phyloP scores from a whole-genome alignment of 139 green algal genomes.

The Auxenochlorella pyrenoidosa region DNA sequence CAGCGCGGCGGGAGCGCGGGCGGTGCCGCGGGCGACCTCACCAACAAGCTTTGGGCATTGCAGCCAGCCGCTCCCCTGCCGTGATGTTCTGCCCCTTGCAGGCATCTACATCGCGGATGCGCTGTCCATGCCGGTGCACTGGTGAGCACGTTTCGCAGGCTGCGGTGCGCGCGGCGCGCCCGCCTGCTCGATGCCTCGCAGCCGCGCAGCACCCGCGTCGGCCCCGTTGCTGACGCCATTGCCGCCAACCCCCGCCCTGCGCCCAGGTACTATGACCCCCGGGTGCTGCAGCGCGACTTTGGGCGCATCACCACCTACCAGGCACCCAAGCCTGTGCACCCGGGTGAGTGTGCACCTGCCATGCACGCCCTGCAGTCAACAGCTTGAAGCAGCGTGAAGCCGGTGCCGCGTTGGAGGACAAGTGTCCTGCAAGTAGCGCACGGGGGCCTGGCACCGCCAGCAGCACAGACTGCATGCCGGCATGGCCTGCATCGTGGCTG shows the following conservation, averaged over 20 bases:
- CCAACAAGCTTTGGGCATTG: background rate
- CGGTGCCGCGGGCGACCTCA: too few relatives aligned
- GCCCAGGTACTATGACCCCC: constrained; percentile 7
- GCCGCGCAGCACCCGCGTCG: background rate
- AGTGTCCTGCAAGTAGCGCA: too few relatives aligned
- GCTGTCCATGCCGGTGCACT: constrained; percentile 33
- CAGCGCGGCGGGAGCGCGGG: too few relatives aligned
- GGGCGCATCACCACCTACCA: constrained; percentile 29
- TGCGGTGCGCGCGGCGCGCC: background rate
- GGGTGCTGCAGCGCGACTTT: constrained; percentile 6
- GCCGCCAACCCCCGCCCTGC: background rate
- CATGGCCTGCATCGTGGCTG: too few relatives aligned
- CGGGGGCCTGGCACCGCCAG: too few relatives aligned
- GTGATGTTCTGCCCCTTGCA: background rate
- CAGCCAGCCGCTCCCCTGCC: background rate
- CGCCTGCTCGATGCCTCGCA: background rate
- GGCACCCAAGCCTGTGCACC: constrained; percentile 22
- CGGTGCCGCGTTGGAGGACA: too few relatives aligned
- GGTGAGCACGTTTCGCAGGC: background rate
- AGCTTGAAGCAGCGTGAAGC: too few relatives aligned
- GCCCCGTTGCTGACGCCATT: background rate
- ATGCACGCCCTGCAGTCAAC: too few relatives aligned
- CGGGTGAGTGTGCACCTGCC: constrained; percentile 1
- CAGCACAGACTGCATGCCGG: too few relatives aligned
- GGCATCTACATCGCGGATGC: constrained; percentile 23